Conservation (phyloP, 2,329 filamentous ascomycete species). For the Ophiostoma montium region DNA sequence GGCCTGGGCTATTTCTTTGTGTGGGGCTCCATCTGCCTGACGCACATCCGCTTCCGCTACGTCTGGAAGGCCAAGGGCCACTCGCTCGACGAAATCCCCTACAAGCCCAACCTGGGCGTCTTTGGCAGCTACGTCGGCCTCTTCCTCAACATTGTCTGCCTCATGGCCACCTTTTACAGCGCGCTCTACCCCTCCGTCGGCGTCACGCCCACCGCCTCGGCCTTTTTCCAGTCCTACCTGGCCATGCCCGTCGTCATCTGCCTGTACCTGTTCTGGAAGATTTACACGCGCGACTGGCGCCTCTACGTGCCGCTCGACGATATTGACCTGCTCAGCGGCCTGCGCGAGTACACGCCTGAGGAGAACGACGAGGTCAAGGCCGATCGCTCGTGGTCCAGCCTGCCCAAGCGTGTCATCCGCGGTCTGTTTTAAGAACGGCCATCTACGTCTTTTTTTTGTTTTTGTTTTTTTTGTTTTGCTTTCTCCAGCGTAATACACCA, state of each 20-base stretch:
- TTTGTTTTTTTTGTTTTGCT: neutral
- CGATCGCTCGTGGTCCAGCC: slow-evolving; percentile 18
- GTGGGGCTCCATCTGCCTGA: slow-evolving; percentile 54
- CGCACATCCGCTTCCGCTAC: slow-evolving; percentile 51
- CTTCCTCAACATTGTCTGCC: slow-evolving; percentile 48
- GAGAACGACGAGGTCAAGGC: slow-evolving; percentile 22
- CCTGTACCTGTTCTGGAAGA: slow-evolving; percentile 53
- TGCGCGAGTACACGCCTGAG: slow-evolving; percentile 39
- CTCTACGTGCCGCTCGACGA: slow-evolving; percentile 40
- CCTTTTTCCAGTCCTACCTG: slow-evolving; percentile 47
- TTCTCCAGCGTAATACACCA: neutral
- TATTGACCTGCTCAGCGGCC: slow-evolving; percentile 48
- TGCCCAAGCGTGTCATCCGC: slow-evolving; percentile 22
- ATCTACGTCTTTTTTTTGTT: slow-evolving; percentile 1
- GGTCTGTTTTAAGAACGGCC: slow-evolving; percentile 21
- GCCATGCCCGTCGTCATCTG: slow-evolving; percentile 40
- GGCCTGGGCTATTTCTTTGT: slow-evolving; percentile 63
- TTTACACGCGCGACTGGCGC: slow-evolving; percentile 39
- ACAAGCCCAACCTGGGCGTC: slow-evolving; percentile 37
- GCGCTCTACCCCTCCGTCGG: slow-evolving; percentile 35
- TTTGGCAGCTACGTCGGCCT: slow-evolving; percentile 57
- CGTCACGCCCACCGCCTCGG: slow-evolving; percentile 24
- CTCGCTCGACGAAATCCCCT: slow-evolving; percentile 32
- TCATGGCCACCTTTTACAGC: slow-evolving; percentile 60
- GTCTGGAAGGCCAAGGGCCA: slow-evolving; percentile 47